Conservation (phyloP, 2,329 filamentous ascomycete species). For the Xylogone sp. region DNA sequence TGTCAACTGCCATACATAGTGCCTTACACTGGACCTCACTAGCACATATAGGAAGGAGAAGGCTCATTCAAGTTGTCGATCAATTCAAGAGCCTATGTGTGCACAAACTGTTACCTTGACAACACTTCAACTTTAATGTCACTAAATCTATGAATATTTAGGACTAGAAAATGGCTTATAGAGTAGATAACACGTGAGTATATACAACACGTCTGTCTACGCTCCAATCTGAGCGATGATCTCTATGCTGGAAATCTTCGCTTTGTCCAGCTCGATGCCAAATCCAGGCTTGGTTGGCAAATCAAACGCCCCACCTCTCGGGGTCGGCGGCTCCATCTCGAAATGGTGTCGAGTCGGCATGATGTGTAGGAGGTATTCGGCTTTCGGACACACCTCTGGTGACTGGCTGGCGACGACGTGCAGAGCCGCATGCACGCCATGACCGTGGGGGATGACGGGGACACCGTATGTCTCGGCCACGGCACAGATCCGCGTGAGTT, state of each 20-base stretch:
- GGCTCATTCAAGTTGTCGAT: too few relatives aligned
- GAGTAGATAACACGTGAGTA: too few relatives aligned
- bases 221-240: background rate
- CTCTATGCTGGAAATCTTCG: background rate
- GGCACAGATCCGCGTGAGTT: background rate
- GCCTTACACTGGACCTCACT: too few relatives aligned
- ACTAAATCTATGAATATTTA: too few relatives aligned
- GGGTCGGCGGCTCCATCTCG: background rate
- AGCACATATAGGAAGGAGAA: too few relatives aligned
- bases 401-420: slow-evolving; percentile 1
- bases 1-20: too few relatives aligned
- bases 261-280: background rate
- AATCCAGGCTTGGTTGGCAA: background rate
- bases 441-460: slow-evolving; percentile 1
- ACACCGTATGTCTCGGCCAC: background rate
- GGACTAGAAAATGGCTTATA: too few relatives aligned
- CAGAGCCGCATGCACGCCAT: background rate
- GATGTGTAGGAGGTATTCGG: background rate
- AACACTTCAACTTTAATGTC: too few relatives aligned
- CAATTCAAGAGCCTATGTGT: too few relatives aligned
- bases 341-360: background rate
- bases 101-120: too few relatives aligned
- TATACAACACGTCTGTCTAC: background rate
- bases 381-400: background rate
- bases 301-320: background rate